phyloP scores from a whole-genome alignment of 768 basidiomycete genomes.

The Suillus paluster region DNA sequence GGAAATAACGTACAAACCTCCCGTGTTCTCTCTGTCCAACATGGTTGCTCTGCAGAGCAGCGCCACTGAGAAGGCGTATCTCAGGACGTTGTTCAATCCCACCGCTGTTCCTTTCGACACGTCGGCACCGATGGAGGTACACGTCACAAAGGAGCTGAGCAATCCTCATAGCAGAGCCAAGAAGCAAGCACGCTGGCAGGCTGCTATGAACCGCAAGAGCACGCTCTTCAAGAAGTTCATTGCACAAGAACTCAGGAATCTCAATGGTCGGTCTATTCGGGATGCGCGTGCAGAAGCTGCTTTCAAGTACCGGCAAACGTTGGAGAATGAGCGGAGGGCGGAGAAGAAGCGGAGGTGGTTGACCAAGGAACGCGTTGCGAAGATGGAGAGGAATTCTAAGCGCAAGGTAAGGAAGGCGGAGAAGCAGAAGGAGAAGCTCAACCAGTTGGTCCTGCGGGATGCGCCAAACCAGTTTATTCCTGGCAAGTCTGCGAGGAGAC shows the following conservation, averaged over 20 bases:
- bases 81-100: slow-evolving; percentile 53
- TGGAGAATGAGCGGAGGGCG: slow-evolving; percentile 61
- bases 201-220: slow-evolving; percentile 50
- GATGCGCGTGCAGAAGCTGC: slow-evolving; percentile 76
- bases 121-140: slow-evolving; percentile 64
- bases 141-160: slow-evolving; percentile 69
- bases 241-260: slow-evolving; percentile 53
- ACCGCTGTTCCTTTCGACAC: slow-evolving; percentile 49
- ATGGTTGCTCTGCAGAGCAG: slow-evolving; percentile 43
- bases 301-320: slow-evolving; percentile 69
- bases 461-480: slow-evolving; percentile 67
- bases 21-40: slow-evolving; percentile 48
- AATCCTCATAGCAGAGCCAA: slow-evolving; percentile 86
- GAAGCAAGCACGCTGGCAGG: slow-evolving; percentile 79
- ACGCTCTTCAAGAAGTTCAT: slow-evolving; percentile 57
- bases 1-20: slow-evolving; percentile 73
- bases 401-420: slow-evolving; percentile 48
- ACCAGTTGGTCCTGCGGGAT: slow-evolving; percentile 53
- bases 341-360: slow-evolving; percentile 62
- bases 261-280: slow-evolving; percentile 61
- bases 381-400: slow-evolving; percentile 37
- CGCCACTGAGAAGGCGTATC: slow-evolving; percentile 60
- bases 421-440: slow-evolving; percentile 58
- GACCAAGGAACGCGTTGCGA: slow-evolving; percentile 42
- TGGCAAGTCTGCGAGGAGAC: slow-evolving; percentile 16